A percentile compares a stretch with the other conserved stretches of the same genome.
phyloP scores from a whole-genome alignment of 1,284 basidiomycete species.

The Vanrija pseudolonga region DNA sequence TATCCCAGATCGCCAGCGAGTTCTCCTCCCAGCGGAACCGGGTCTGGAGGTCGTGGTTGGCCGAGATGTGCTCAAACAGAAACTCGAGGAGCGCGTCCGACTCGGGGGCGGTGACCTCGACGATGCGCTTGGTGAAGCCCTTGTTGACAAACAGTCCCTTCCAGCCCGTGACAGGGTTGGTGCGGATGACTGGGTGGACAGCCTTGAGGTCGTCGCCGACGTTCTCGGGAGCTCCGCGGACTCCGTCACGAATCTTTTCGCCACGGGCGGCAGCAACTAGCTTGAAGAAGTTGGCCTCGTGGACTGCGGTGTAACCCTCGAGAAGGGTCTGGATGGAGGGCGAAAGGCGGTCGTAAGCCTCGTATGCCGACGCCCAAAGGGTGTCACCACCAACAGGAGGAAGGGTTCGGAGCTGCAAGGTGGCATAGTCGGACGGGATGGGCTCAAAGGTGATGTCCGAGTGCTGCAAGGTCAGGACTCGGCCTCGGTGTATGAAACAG shows the following conservation, averaged over 20 bases:
- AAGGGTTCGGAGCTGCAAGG: slow-evolving; percentile 52
- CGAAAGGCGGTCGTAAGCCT: slow-evolving; percentile 42
- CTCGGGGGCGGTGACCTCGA: slow-evolving; percentile 60
- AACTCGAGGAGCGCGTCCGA: slow-evolving; percentile 40
- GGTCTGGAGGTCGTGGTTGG: slow-evolving; percentile 63
- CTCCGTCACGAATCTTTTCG: not conserved
- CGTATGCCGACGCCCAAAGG: slow-evolving; percentile 55
- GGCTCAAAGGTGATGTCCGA: slow-evolving; percentile 67
- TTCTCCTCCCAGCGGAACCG: slow-evolving; percentile 51
- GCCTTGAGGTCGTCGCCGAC: slow-evolving; percentile 58
- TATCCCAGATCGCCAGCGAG: slow-evolving; percentile 40
- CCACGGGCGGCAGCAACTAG: slow-evolving; percentile 27
- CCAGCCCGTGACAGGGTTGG: slow-evolving; percentile 63
- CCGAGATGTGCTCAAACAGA: slow-evolving; percentile 42
- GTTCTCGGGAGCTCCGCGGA: slow-evolving; percentile 60
- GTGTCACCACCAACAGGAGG: slow-evolving; percentile 51
- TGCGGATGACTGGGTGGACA: slow-evolving; percentile 56
- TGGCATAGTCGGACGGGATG: slow-evolving; percentile 60
- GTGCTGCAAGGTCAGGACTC: slow-evolving; percentile 25
- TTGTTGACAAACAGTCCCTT: slow-evolving; percentile 68
- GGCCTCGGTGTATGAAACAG: slow-evolving; percentile 15
- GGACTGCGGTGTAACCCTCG: slow-evolving; percentile 54
- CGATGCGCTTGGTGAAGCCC: slow-evolving; percentile 61
- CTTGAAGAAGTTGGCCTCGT: slow-evolving; percentile 56
- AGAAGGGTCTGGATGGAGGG: slow-evolving; percentile 31